phyloP scores from a whole-genome alignment of 1,139 yeast species.

The Debaryomycetaceae sp. region DNA sequence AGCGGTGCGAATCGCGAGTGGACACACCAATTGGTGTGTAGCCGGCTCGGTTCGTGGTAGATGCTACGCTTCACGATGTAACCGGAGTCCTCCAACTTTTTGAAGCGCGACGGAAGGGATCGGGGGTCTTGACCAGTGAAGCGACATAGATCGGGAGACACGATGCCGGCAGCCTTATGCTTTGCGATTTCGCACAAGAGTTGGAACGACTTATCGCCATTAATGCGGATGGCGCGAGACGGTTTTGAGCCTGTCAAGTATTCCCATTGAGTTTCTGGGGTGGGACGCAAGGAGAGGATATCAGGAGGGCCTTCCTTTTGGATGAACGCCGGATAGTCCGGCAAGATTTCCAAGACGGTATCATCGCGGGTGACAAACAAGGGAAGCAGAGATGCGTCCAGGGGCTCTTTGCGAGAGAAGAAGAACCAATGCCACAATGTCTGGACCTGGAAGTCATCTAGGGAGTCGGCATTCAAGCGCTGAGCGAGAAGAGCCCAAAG shows the following conservation, averaged over 20 bases:
- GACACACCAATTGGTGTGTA: conserved; percentile 40
- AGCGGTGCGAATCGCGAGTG: conserved; percentile 28
- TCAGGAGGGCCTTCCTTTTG: conserved; percentile 8
- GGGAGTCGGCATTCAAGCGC: conserved; percentile 9
- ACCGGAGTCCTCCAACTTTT: conserved; percentile 38
- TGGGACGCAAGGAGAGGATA: conserved; percentile 18
- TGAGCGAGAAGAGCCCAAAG: conserved; percentile 18
- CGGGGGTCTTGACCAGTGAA: conserved; percentile 62
- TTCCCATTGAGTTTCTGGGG: conserved; percentile 30
- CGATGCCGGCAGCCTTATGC: conserved; percentile 43
- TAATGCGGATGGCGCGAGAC: conserved; percentile 19
- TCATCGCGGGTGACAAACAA: conserved; percentile 11
- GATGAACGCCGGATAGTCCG: conserved; percentile 14
- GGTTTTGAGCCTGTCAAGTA: conserved; percentile 28
- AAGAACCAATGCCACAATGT: conserved; percentile 33
- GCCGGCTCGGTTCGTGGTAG: conserved; percentile 28
- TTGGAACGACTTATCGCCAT: conserved; percentile 33
- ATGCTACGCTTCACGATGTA: conserved; percentile 32
- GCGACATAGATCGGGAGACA: conserved; percentile 44
- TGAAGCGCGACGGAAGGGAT: conserved; percentile 53
- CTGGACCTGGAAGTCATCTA: conserved; percentile 27
- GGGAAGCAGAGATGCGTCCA: conserved; percentile 6
- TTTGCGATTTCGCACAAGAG: conserved; percentile 42
- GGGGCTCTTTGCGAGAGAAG: conserved; percentile 11
- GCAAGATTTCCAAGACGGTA: conserved; percentile 9